A percentile compares a stretch with the other conserved stretches of the same genome.
These are phyloP conservation scores for Wickerhamiella parazyma DNA, from an alignment of 805 yeast genomes.

Conservation along the genomic window DNA sequence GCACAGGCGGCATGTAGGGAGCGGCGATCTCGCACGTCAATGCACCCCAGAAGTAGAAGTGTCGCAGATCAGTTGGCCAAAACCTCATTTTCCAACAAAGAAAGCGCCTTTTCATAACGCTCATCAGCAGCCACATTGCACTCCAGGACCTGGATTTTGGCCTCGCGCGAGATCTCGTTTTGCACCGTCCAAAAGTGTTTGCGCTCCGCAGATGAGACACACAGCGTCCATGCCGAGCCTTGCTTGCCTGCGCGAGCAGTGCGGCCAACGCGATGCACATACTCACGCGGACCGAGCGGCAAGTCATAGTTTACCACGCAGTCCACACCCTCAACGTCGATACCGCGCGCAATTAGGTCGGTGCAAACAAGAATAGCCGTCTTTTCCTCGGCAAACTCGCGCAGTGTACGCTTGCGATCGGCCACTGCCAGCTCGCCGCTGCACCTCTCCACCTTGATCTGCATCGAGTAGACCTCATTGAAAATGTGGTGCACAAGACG, in stretches of 20 bases:
- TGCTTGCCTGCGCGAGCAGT: conserved; percentile 81
- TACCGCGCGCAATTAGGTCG: conserved; percentile 92
- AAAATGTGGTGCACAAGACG: conserved; percentile 40
- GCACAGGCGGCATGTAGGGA: too few relatives aligned
- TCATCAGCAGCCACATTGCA: conserved; percentile 26
- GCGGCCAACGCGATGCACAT: conserved; percentile 92
- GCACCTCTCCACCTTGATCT: conserved; percentile 21
- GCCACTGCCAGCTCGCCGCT: conserved; percentile 28
- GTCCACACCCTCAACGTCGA: conserved; percentile 57
- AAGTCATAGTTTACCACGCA: conserved; percentile 82
- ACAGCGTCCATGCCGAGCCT: conserved; percentile 64
- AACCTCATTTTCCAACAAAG: conserved; percentile 31
- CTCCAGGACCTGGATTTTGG: conserved; percentile 19
- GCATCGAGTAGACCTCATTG: conserved; percentile 14
- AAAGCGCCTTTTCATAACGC: conserved; percentile 34
- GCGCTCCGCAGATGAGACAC: conserved; percentile 67
- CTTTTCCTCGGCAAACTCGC: conserved; percentile 42
- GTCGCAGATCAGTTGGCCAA: neutral
- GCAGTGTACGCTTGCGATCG: conserved; percentile 43
- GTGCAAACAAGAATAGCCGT: conserved; percentile 52
- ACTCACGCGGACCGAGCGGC: conserved; percentile 79
- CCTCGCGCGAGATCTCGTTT: conserved; percentile 20
- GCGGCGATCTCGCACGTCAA: neutral
- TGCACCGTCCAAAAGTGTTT: conserved; percentile 32
- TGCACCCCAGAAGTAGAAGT: neutral